Percentiles rank a stretch among this genome's conserved stretches.
These are phyloP conservation scores for Erythrobasidium hasegawianum DNA, from an alignment of 1,284 basidiomycete genomes.

Conservation along the genomic window DNA sequence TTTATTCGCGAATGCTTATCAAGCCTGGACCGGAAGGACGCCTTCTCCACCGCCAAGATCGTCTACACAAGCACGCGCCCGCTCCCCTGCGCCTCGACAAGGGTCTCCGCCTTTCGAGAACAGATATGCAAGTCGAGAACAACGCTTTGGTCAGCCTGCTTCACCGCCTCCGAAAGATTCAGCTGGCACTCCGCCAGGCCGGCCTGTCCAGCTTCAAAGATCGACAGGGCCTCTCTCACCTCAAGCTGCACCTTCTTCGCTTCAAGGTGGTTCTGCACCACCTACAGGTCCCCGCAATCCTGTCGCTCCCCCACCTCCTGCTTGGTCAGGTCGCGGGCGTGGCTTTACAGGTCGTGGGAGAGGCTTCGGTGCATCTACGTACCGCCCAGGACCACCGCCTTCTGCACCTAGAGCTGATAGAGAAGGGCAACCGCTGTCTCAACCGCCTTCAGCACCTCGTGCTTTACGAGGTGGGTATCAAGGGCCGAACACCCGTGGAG, in stretches of 20 bases:
- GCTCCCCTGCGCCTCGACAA: not conserved
- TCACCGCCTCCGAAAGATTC: not conserved
- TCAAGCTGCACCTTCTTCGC: not conserved
- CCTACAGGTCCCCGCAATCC: slow-evolving; percentile 15
- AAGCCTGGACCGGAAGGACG: not conserved
- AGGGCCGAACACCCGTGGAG: not conserved
- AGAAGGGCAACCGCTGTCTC: slow-evolving; percentile 9
- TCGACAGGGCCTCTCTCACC: not conserved
- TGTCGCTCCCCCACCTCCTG: slow-evolving; percentile 3
- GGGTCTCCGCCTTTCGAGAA: not conserved
- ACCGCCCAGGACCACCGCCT: slow-evolving; percentile 13
- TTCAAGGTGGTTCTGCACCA: not conserved
- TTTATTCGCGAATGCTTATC: slow-evolving; percentile 7
- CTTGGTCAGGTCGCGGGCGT: not conserved
- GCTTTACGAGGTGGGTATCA: slow-evolving; percentile 14
- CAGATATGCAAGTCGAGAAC: not conserved
- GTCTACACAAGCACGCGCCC: not conserved
- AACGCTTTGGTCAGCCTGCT: not conserved
- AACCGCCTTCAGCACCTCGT: slow-evolving; percentile 25
- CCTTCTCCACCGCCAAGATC: slow-evolving; percentile 3
- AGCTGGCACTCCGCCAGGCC: slow-evolving; percentile 9
- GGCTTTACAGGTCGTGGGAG: slow-evolving; percentile 3
- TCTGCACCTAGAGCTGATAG: slow-evolving; percentile 10
- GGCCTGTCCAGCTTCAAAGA: not conserved
- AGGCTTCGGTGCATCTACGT: slow-evolving; percentile 23